A percentile compares a stretch with the other conserved stretches of the same genome.
Conservation (phyloP, 441 rosid species). For the Rhodomyrtus psidioides region DNA sequence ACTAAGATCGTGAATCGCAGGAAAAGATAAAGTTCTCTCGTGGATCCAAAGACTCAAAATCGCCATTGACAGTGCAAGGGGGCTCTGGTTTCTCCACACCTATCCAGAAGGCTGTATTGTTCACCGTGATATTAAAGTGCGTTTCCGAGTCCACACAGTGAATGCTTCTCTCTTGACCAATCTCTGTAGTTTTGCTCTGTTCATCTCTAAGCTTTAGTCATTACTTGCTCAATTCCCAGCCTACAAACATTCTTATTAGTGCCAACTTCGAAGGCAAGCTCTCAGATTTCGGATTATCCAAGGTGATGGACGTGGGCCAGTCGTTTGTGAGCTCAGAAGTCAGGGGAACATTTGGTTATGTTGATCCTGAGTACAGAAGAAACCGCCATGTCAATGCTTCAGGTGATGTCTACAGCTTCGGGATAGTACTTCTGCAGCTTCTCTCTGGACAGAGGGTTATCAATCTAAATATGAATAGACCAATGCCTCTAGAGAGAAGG, state of each 20-base stretch:
- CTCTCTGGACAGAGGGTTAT: constrained; percentile 50
- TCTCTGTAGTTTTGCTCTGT: not conserved
- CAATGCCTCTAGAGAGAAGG: constrained; percentile 44
- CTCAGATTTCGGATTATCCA: constrained; percentile 50
- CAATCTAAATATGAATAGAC: constrained; percentile 25
- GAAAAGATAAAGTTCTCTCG: constrained; percentile 35
- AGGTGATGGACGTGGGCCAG: constrained; percentile 48
- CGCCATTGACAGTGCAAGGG: constrained; percentile 43
- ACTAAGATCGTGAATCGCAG: constrained; percentile 15
- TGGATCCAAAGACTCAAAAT: constrained; percentile 57
- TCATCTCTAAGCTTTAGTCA: not conserved
- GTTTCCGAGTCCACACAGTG: not conserved
- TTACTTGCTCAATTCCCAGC: constrained; percentile 15
- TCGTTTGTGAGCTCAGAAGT: constrained; percentile 61
- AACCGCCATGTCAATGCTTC: constrained; percentile 47
- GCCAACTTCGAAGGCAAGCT: constrained; percentile 50
- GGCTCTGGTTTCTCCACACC: constrained; percentile 54
- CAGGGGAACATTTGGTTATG: constrained; percentile 56
- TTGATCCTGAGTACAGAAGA: constrained; percentile 48
- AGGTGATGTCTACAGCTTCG: constrained; percentile 58
- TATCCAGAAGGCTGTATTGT: constrained; percentile 56
- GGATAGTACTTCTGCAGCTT: constrained; percentile 50
- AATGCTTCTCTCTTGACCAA: not conserved
- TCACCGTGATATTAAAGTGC: constrained; percentile 52
- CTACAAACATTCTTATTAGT: constrained; percentile 50